phyloP scores from a whole-genome alignment of 1,284 basidiomycete genomes.

The Veloporphyrellus conicus region DNA sequence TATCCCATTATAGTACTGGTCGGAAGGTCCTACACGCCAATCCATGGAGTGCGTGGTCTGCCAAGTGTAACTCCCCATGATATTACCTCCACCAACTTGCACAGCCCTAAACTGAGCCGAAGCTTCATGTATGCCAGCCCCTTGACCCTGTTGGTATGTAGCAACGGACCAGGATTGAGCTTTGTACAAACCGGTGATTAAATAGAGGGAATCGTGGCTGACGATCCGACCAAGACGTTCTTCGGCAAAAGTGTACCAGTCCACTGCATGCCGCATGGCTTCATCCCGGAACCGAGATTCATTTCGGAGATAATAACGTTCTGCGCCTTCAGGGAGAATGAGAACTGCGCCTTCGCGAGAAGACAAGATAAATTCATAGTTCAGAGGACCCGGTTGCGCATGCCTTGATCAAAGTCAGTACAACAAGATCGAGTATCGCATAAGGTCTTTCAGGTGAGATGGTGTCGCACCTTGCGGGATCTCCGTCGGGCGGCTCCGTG shows the following conservation, averaged over 20 bases:
- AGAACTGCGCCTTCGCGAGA: conserved; percentile 20
- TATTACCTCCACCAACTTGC: conserved; percentile 11
- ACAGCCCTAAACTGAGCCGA: conserved; percentile 11
- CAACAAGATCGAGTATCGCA: too few relatives aligned
- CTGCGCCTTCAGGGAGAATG: conserved; percentile 20
- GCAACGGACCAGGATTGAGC: conserved; percentile 24
- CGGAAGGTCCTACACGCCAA: conserved; percentile 17
- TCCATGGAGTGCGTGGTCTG: conserved; percentile 15
- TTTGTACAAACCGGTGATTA: conserved; percentile 22
- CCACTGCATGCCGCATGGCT: conserved; percentile 9
- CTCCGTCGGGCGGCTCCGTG: too few relatives aligned
- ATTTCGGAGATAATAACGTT: conserved; percentile 17
- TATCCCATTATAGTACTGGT: conserved; percentile 8
- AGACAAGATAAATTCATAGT: conserved; percentile 14
- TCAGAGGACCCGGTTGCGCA: conserved; percentile 3
- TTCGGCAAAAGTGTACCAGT: conserved; percentile 17
- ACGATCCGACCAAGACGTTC: conserved; percentile 17
- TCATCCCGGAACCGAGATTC: conserved; percentile 7
- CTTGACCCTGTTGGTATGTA: conserved; percentile 5
- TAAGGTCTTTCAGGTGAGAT: too few relatives aligned
- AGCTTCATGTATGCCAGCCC: neutral
- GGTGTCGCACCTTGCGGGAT: too few relatives aligned
- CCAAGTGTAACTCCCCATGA: conserved; percentile 15
- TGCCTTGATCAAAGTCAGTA: conserved; percentile 1
- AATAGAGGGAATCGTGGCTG: conserved; percentile 16